A percentile compares a stretch with the other conserved stretches of the same genome.
phyloP scores from a whole-genome alignment of 192 early-diverging fungal genomes.

The Coemansia sp. region DNA sequence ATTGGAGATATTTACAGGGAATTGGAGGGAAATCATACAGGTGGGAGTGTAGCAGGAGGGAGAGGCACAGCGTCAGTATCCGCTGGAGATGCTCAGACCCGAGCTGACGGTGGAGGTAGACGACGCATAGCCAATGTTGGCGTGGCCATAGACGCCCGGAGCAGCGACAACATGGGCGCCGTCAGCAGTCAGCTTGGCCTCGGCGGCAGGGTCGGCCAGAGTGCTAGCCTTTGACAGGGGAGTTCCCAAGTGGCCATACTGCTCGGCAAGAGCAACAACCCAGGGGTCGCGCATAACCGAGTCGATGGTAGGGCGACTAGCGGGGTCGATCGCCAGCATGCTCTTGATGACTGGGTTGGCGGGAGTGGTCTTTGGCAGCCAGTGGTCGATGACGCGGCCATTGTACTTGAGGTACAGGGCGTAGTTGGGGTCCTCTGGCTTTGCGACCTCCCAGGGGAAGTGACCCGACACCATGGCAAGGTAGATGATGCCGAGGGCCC shows the following conservation, averaged over 20 bases:
- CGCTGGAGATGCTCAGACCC: conserved; percentile 45
- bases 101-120: conserved; percentile 49
- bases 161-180: conserved; percentile 24
- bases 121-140: conserved; percentile 37
- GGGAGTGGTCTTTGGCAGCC: conserved; percentile 45
- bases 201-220: conserved; percentile 17
- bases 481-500: conserved; percentile 88
- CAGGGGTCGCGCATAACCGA: conserved; percentile 76
- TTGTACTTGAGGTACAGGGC: conserved; percentile 59
- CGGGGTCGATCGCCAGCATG: conserved; percentile 76
- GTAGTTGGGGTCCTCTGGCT: conserved; percentile 65
- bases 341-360: conserved; percentile 60
- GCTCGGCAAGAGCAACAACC: conserved; percentile 53
- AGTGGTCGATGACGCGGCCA: conserved; percentile 58
- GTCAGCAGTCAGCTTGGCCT: conserved; percentile 34
- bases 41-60: background rate
- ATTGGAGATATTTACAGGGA: background rate
- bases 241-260: conserved; percentile 19
- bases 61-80: conserved; percentile 9
- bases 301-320: conserved; percentile 75
- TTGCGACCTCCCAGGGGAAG: conserved; percentile 72
- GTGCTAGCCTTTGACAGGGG: conserved; percentile 36
- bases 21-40: conserved; percentile 2
- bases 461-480: conserved; percentile 71
- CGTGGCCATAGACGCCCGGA: conserved; percentile 31